Conservation (phyloP, 345 rosid genomes). For the Citropsis articulata region DNA sequence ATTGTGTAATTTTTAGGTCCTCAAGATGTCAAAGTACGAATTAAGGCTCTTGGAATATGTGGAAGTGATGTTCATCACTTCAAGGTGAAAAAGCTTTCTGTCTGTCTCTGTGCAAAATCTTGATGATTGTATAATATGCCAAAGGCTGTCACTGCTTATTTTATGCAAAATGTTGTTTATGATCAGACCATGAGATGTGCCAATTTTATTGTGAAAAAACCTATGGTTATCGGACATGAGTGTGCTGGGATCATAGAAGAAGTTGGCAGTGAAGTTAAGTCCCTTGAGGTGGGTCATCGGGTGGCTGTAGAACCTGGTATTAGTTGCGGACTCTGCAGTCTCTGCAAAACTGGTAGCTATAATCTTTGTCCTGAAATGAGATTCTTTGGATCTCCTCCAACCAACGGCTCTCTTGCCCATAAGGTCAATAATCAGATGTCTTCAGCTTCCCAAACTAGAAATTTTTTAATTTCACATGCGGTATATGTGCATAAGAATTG, state of each 20-base stretch:
- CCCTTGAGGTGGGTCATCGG: conserved; percentile 47
- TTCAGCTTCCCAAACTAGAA: not conserved
- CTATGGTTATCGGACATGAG: conserved; percentile 75
- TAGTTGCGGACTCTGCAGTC: conserved; percentile 45
- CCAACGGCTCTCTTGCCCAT: conserved; percentile 62
- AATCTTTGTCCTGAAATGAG: conserved; percentile 66
- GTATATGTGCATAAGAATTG: not conserved
- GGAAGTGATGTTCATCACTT: conserved; percentile 68
- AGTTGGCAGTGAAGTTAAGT: conserved; percentile 51
- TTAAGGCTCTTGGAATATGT: conserved; percentile 67
- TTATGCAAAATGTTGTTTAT: not conserved
- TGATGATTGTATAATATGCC: not conserved
- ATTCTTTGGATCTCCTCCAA: conserved; percentile 67
- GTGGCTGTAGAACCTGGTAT: conserved; percentile 71
- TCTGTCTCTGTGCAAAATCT: not conserved
- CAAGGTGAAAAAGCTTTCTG: conserved; percentile 33
- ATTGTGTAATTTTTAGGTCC: conserved; percentile 32
- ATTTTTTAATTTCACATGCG: not conserved
- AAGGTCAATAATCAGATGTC: conserved; percentile 31
- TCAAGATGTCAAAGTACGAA: conserved; percentile 45
- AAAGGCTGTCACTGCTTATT: not conserved
- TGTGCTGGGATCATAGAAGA: conserved; percentile 69
- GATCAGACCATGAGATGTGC: conserved; percentile 63
- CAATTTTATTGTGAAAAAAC: conserved; percentile 58
- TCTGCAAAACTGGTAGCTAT: conserved; percentile 58